phyloP scores from a whole-genome alignment of 768 basidiomycete genomes.

The Saitozyma podzolica region DNA sequence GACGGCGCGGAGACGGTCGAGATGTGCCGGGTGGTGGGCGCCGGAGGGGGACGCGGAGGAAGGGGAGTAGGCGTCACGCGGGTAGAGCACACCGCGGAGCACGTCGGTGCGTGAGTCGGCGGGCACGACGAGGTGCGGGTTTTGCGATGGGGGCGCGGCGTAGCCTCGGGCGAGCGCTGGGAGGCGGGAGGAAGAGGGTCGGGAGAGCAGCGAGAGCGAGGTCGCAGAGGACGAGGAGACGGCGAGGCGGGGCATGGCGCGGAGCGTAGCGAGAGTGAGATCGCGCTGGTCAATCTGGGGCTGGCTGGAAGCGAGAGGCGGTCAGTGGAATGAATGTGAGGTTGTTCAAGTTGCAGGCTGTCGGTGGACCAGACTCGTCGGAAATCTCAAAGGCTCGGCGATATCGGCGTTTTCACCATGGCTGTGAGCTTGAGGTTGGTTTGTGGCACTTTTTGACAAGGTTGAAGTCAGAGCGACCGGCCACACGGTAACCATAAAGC shows the following conservation, averaged over 20 bases:
- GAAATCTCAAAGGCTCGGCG: too few species aligned
- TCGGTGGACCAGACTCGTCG: too few species aligned
- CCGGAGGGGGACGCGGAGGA: constrained; percentile 70
- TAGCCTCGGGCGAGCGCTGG: too few species aligned
- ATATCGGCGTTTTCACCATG: too few species aligned
- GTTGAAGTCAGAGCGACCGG: too few species aligned
- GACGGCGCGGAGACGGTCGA: constrained; percentile 72
- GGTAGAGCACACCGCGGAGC: constrained; percentile 78
- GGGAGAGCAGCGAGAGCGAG: constrained; percentile 3
- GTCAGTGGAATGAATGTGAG: too few species aligned
- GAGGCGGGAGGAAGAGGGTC: background rate
- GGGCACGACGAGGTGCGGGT: constrained; percentile 21
- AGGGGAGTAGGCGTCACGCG: constrained; percentile 62
- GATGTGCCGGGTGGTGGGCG: constrained; percentile 78
- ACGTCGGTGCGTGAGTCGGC: constrained; percentile 56
- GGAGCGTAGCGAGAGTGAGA: background rate
- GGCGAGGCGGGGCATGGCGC: constrained; percentile 5
- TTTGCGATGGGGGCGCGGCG: background rate
- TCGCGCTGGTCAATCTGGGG: background rate
- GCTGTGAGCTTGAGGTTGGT: too few species aligned
- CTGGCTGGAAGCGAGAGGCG: background rate
- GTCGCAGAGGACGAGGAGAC: constrained; percentile 11
- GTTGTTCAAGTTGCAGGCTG: too few species aligned
- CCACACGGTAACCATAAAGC: too few species aligned
- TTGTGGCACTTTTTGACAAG: too few species aligned